A percentile compares a stretch with the other conserved stretches of the same genome.
phyloP scores from a whole-genome alignment of 1,139 yeast genomes.

The Arxiozyma slooffiae region DNA sequence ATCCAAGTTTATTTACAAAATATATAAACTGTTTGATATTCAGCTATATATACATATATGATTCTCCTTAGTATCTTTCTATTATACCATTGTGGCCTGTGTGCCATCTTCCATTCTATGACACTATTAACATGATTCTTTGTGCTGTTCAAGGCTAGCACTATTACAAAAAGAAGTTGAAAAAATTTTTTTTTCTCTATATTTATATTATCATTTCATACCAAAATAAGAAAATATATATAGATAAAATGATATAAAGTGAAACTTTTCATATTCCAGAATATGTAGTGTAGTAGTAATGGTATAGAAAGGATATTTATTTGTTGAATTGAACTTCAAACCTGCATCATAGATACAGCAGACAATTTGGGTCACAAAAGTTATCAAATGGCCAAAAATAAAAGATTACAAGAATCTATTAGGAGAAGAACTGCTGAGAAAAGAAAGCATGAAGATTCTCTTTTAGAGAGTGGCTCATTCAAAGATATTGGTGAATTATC shows the following conservation, averaged over 20 bases:
- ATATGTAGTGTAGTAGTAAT: neutral
- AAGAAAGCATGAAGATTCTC: conserved; percentile 43
- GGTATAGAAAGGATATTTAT: neutral
- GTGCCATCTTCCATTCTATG: neutral
- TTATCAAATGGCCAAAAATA: conserved; percentile 18
- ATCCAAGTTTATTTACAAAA: conserved; percentile 10
- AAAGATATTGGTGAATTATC: conserved; percentile 24
- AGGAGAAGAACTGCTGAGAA: conserved; percentile 34
- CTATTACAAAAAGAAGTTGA: no score
- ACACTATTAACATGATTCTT: neutral
- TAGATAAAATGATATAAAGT: neutral
- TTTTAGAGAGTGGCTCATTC: conserved; percentile 41
- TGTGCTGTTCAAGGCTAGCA: neutral
- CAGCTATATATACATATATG: no score
- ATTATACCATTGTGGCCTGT: no score
- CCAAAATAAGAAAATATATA: neutral
- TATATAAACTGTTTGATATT: conserved; percentile 4
- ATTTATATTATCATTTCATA: neutral
- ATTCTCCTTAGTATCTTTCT: neutral
- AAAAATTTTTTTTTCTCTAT: no score
- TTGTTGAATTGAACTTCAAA: no score
- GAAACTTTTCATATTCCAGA: neutral
- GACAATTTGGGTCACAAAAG: neutral
- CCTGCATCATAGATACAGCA: neutral
- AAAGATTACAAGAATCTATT: conserved; percentile 21